Evolutionary conservation across 139 green algal species (phyloP), one percentile per base, ranked within the genome.

Genomic region (Picochlorum sp.): DNA sequence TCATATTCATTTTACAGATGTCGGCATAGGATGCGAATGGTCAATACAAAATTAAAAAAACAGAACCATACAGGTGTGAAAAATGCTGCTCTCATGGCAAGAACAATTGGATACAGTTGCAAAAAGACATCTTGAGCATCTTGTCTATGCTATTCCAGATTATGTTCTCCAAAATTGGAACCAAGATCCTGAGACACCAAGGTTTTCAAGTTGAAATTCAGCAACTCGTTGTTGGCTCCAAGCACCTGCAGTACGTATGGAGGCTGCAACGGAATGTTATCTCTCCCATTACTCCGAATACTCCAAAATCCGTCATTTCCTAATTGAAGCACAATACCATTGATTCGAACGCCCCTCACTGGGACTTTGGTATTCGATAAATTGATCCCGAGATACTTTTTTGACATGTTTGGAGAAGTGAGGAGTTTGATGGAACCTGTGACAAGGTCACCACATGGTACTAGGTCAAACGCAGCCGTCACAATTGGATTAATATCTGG

Each of bases 401-500:
- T 18, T 13, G 26, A 34, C 21, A 64, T 70, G 21, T 47, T 64
- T 4, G 13, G 8, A 11, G 47, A 62, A 10, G 64, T n/a, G 37
- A 64, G 24, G 6, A 70, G 14, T 24, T 24, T 20, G 21, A 76
- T 76, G 41, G 41, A 44, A 15, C 66, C 66, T 34, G 30, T 21
- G 26, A 74, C 63, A n/a, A 74, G 34, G 2, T 62, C 49, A 5
- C 49, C 61, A 41, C 68, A 74, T 11, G 47, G 30, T 26, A 26
- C 41, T 2, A 68, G 37, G 2, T 56, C 16, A 62, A 62, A 74
- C 8, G 61, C 61, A 7, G 62, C 47, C 6, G 58, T 14, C 5
- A 65, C 7, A 6, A 14, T 50, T 47, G 68, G 68, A 3, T 38
- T 65, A 34, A 70, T 63, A 49, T 74, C 56, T 20, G 51, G 24